Conservation (phyloP, 1,284 basidiomycete species). For the Coniferiporia sulphurascens region DNA sequence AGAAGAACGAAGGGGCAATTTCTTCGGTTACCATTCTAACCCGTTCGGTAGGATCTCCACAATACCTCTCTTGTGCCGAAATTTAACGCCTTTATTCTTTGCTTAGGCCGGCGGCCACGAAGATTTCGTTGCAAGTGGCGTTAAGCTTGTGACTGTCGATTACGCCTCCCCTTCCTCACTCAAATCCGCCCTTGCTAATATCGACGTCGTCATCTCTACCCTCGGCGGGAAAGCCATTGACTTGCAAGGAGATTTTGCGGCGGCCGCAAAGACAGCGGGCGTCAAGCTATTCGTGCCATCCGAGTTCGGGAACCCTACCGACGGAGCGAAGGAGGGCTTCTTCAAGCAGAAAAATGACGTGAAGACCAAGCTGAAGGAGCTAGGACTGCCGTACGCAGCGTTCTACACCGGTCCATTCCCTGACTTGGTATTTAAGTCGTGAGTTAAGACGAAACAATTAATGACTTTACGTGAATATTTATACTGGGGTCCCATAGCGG, state of each 20-base stretch:
- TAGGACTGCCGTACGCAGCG: constrained; percentile 30
- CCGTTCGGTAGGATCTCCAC: constrained; percentile 19
- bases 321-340: constrained; percentile 18
- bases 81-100: not conserved
- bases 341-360: constrained; percentile 16
- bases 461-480: too few species aligned
- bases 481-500: constrained; percentile 25
- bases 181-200: constrained; percentile 26
- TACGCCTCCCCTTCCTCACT: constrained; percentile 30
- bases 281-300: constrained; percentile 37
- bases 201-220: constrained; percentile 34
- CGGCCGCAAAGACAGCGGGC: constrained; percentile 34
- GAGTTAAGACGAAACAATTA: not conserved
- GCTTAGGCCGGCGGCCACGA: not conserved
- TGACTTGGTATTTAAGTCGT: constrained; percentile 19
- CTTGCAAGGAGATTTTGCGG: constrained; percentile 30
- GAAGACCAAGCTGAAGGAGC: constrained; percentile 27
- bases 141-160: constrained; percentile 28
- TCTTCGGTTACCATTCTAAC: constrained; percentile 15
- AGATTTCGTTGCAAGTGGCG: constrained; percentile 23
- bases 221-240: constrained; percentile 26
- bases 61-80: not conserved
- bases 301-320: constrained; percentile 31
- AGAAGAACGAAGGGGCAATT: constrained; percentile 16
- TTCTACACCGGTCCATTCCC: constrained; percentile 29